These are phyloP conservation scores for Plasmodium knowlesi DNA, from an alignment of 169 alveolate genomes.

Conservation along the genomic window DNA sequence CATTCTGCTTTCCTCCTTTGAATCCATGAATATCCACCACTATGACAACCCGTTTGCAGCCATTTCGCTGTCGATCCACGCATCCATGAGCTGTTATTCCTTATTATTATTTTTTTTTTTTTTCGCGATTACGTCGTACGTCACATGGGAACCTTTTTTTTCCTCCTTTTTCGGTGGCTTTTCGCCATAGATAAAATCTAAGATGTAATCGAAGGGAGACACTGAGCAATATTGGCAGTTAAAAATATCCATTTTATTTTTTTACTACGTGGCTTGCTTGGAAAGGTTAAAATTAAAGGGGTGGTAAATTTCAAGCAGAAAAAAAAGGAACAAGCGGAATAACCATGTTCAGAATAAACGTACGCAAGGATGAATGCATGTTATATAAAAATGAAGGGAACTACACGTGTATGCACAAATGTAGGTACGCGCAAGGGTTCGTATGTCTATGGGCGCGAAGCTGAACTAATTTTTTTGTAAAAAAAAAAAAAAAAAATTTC, in stretches of 20 bases:
- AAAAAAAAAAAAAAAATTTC: background rate
- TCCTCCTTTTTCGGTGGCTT: slow-evolving; percentile 58
- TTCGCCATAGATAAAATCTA: slow-evolving; percentile 72
- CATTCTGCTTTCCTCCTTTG: background rate
- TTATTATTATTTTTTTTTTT: background rate
- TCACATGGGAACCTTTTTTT: slow-evolving; percentile 56
- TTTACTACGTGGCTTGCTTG: background rate
- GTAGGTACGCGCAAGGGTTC: background rate
- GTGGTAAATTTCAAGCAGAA: slow-evolving; percentile 17
- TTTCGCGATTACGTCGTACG: slow-evolving; percentile 68
- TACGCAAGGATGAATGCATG: slow-evolving; percentile 1
- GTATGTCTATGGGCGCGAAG: slow-evolving; percentile 2
- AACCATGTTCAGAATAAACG: slow-evolving; percentile 4
- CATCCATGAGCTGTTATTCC: background rate
- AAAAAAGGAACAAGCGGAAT: slow-evolving; percentile 4
- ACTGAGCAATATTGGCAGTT: slow-evolving; percentile 72
- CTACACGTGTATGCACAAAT: background rate
- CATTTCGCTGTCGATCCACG: background rate
- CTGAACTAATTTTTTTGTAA: background rate
- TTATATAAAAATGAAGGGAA: background rate
- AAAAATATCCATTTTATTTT: slow-evolving; percentile 65
- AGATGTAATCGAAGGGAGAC: slow-evolving; percentile 67
- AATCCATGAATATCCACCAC: background rate
- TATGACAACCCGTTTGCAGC: background rate
- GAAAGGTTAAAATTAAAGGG: background rate